These are phyloP conservation scores for Aspergillus haitiensis DNA, from an alignment of 495 filamentous ascomycete genomes.

Conservation along the genomic window DNA sequence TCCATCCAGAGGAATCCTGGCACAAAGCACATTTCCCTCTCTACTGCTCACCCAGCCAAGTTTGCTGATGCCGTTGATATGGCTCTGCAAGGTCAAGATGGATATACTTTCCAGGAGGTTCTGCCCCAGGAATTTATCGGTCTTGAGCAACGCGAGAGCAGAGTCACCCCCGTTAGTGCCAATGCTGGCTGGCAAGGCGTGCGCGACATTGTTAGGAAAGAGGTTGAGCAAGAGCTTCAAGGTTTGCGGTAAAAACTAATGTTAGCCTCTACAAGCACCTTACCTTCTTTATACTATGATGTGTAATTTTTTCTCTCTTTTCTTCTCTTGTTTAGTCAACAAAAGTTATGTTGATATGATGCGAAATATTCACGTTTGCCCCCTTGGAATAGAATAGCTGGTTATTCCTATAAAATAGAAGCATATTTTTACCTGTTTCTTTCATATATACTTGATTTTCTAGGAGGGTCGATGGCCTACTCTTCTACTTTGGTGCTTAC, in stretches of 20 bases:
- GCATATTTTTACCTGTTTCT: neutral
- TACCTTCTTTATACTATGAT: conserved; percentile 1
- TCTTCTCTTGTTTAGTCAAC: neutral
- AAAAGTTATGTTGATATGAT: conserved; percentile 13
- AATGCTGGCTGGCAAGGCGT: conserved; percentile 41
- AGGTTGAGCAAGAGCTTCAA: conserved; percentile 42
- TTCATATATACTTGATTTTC: no score
- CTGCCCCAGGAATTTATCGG: conserved; percentile 77
- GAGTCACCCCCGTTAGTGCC: conserved; percentile 33
- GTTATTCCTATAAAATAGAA: neutral
- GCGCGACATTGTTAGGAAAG: conserved; percentile 39
- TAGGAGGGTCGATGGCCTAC: no score
- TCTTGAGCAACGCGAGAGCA: conserved; percentile 59
- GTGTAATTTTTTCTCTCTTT: neutral
- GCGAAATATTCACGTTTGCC: neutral
- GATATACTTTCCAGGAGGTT: conserved; percentile 72
- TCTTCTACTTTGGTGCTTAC: no score
- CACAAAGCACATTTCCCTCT: conserved; percentile 71
- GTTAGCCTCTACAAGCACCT: neutral
- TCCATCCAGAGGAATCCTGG: conserved; percentile 56
- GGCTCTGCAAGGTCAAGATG: conserved; percentile 64
- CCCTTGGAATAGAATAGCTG: neutral
- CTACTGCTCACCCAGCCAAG: conserved; percentile 93
- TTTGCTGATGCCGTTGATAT: conserved; percentile 76
- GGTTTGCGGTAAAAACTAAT: conserved; percentile 18